Evolutionary conservation across 495 filamentous ascomycete genomes (phyloP).

Genomic region (Chaetomidium leptoderma): DNA sequence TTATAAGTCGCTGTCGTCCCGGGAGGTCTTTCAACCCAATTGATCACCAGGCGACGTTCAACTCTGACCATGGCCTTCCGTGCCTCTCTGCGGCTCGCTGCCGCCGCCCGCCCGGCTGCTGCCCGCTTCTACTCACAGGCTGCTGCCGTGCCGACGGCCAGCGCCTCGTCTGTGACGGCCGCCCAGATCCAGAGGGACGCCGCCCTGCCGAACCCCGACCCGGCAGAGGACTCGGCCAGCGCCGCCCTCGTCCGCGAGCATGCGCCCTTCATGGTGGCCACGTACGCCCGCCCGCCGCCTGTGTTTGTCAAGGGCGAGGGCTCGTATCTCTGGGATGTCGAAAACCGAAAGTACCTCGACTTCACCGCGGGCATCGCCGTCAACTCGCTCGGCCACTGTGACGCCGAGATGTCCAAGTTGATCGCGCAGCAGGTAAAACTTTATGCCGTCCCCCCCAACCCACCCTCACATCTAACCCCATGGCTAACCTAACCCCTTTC

Average conservation of each 20-base stretch:
- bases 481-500: slow-evolving; percentile 9
- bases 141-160: slow-evolving; percentile 28
- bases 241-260: slow-evolving; percentile 67
- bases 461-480: neutral
- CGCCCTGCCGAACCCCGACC: slow-evolving; percentile 70
- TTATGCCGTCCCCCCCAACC: neutral
- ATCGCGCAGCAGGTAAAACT: slow-evolving; percentile 72
- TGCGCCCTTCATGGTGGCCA: slow-evolving; percentile 84
- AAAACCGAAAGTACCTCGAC: slow-evolving; percentile 85
- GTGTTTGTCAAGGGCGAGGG: slow-evolving; percentile 86
- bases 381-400: slow-evolving; percentile 84
- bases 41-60: neutral
- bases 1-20: neutral
- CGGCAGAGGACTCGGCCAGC: slow-evolving; percentile 68
- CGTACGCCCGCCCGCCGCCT: slow-evolving; percentile 85
- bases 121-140: slow-evolving; percentile 31
- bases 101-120: slow-evolving; percentile 11
- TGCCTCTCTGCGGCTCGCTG: slow-evolving; percentile 28
- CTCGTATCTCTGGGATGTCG: slow-evolving; percentile 82
- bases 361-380: slow-evolving; percentile 96
- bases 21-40: neutral
- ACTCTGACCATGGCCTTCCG: slow-evolving; percentile 33
- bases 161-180: slow-evolving; percentile 11
- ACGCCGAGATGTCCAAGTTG: slow-evolving; percentile 60
- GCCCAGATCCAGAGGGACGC: slow-evolving; percentile 54